Evolutionary conservation across 768 basidiomycete genomes (phyloP).

Genomic region (Panellus pusillus): DNA sequence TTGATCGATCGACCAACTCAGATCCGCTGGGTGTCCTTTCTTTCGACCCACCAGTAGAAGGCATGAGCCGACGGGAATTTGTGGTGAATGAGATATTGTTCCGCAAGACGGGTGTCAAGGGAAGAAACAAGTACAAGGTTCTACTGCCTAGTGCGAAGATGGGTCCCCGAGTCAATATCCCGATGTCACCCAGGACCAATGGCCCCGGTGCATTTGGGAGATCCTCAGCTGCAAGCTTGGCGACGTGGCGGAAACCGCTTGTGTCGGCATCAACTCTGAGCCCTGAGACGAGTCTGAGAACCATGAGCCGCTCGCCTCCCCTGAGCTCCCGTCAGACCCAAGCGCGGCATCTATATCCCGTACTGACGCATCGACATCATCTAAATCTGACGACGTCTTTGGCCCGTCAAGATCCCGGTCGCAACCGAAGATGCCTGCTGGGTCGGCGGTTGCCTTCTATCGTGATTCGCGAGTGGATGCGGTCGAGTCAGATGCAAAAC

Average conservation of each 20-base stretch:
- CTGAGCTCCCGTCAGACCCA: conserved; percentile 41
- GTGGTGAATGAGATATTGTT: conserved; percentile 69
- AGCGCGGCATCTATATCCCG: conserved; percentile 33
- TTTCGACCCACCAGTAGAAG: conserved; percentile 69
- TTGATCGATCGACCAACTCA: conserved; percentile 40
- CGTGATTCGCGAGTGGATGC: conserved; percentile 60
- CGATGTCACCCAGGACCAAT: conserved; percentile 24
- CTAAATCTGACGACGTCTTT: conserved; percentile 30
- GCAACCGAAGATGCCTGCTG: conserved; percentile 73
- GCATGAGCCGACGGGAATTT: conserved; percentile 60
- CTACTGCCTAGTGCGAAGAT: conserved; percentile 37
- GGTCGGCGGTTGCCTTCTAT: conserved; percentile 72
- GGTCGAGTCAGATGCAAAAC: conserved; percentile 45
- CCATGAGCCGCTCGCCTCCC: conserved; percentile 71
- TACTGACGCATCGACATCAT: conserved; percentile 31
- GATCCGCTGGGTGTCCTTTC: conserved; percentile 62
- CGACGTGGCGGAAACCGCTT: conserved; percentile 46
- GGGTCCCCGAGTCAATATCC: conserved; percentile 33
- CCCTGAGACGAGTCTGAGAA: conserved; percentile 39
- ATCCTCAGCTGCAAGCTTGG: conserved; percentile 38
- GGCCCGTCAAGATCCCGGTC: conserved; percentile 43
- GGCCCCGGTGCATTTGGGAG: conserved; percentile 43
- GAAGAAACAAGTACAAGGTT: conserved; percentile 42
- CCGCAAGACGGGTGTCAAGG: conserved; percentile 39
- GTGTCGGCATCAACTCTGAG: conserved; percentile 23